Conservation (phyloP, 495 filamentous ascomycete genomes). For the Oleoguttula mirabilis region DNA sequence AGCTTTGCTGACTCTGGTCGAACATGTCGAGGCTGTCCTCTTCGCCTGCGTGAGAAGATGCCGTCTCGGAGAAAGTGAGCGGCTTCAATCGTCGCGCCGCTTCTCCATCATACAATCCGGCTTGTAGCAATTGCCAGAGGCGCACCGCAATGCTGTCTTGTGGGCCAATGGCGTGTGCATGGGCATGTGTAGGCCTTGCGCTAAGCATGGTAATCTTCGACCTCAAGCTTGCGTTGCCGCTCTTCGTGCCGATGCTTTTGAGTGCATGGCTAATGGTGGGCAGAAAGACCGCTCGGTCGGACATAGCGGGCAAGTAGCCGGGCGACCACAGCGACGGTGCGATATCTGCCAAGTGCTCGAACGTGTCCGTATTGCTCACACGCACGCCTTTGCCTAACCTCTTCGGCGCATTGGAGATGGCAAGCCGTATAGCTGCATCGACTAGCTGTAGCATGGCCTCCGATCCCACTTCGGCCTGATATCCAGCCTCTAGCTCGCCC, state of each 20-base stretch:
- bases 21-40: not conserved
- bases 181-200: not conserved
- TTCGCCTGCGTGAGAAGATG: not conserved
- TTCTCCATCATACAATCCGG: not conserved
- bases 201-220: not conserved
- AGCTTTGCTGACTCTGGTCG: not conserved
- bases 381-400: constrained; percentile 15
- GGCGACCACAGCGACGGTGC: constrained; percentile 25
- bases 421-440: constrained; percentile 20
- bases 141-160: not conserved
- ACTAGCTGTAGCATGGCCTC: constrained; percentile 10
- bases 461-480: not conserved
- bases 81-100: constrained; percentile 12
- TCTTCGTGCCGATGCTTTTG: not conserved
- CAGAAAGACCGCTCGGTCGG: constrained; percentile 22
- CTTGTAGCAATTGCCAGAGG: constrained; percentile 7
- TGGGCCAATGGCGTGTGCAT: not conserved
- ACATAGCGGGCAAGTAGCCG: constrained; percentile 20
- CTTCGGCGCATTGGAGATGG: constrained; percentile 14
- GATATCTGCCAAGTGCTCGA: constrained; percentile 17
- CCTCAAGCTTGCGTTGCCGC: no score
- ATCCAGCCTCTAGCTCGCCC: not conserved
- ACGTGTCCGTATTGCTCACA: constrained; percentile 8
- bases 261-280: constrained; percentile 25
- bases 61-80: not conserved